These are phyloP conservation scores for Smittium culicis DNA, from an alignment of 371 early-diverging fungal species.

Conservation along the genomic window DNA sequence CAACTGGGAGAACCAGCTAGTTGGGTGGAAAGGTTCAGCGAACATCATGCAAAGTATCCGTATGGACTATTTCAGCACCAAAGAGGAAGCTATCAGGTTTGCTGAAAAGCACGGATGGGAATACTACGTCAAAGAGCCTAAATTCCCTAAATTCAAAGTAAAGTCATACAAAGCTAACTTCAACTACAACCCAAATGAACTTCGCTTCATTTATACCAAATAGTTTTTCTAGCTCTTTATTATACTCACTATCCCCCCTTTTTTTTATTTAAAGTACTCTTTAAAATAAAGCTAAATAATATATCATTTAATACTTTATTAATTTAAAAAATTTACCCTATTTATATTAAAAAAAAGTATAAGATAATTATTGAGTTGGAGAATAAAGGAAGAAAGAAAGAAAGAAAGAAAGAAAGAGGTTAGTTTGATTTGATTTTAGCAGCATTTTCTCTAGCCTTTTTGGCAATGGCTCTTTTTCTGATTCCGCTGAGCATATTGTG, in stretches of 20 bases:
- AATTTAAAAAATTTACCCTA: too few species aligned
- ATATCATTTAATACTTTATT: too few species aligned
- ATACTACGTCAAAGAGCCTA: constrained; percentile 77
- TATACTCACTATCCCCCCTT: not conserved
- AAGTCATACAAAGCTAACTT: constrained; percentile 86
- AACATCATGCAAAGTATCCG: constrained; percentile 72
- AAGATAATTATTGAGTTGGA: not conserved
- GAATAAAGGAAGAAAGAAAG: not conserved
- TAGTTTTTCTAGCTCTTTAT: constrained; percentile 24
- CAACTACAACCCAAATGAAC: constrained; percentile 58
- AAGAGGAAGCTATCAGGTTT: constrained; percentile 82
- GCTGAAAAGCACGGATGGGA: constrained; percentile 91
- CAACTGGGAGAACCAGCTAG: constrained; percentile 84
- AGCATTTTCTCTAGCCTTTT: constrained; percentile 47
- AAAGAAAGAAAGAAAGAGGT: not conserved
- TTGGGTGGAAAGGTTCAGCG: constrained; percentile 85
- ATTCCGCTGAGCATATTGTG: constrained; percentile 44
- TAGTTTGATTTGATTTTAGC: constrained; percentile 15
- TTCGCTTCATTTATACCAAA: constrained; percentile 71
- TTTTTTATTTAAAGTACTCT: too few species aligned
- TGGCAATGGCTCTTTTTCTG: constrained; percentile 59
- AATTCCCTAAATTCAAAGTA: constrained; percentile 49
- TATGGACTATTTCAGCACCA: constrained; percentile 60
- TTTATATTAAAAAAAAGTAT: too few species aligned
- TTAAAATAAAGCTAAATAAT: too few species aligned